Evolutionary conservation across 306 rosid genomes (phyloP).

Genomic region (Albizia julibrissin): DNA sequence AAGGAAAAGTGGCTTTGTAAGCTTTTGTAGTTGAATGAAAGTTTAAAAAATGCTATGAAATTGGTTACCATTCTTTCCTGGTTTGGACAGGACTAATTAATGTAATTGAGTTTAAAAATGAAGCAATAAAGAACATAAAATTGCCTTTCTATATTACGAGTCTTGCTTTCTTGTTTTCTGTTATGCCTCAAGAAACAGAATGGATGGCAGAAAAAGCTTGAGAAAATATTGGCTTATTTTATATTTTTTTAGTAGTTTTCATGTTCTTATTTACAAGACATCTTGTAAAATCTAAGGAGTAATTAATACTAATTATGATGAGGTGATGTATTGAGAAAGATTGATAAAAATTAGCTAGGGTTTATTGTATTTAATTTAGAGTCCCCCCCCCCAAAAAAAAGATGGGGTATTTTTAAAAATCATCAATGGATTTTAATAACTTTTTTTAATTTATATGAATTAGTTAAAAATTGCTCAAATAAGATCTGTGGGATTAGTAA

Average conservation of each 20-base stretch:
- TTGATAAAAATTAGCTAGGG: not conserved
- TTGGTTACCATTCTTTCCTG: constrained; percentile 46
- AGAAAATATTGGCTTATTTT: not conserved
- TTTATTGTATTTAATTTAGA: not conserved
- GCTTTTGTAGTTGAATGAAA: not conserved
- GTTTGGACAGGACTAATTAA: constrained; percentile 15
- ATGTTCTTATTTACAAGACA: not conserved
- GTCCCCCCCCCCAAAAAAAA: no score
- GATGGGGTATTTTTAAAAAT: no score
- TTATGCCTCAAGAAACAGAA: not conserved
- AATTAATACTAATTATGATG: not conserved
- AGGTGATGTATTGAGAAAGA: not conserved
- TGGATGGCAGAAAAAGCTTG: not conserved
- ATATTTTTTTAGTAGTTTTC: not conserved
- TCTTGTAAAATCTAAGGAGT: not conserved
- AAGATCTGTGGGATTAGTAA: no score
- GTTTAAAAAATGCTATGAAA: not conserved
- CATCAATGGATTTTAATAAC: no score
- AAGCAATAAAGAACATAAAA: constrained; percentile 32
- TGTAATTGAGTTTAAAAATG: constrained; percentile 30
- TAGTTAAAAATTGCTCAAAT: no score
- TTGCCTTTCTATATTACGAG: not conserved
- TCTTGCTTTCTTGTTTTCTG: not conserved
- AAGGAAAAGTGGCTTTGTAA: constrained; percentile 12
- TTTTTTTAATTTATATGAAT: no score